Conservation (phyloP, 345 rosid species). For the Arabis alpina region DNA sequence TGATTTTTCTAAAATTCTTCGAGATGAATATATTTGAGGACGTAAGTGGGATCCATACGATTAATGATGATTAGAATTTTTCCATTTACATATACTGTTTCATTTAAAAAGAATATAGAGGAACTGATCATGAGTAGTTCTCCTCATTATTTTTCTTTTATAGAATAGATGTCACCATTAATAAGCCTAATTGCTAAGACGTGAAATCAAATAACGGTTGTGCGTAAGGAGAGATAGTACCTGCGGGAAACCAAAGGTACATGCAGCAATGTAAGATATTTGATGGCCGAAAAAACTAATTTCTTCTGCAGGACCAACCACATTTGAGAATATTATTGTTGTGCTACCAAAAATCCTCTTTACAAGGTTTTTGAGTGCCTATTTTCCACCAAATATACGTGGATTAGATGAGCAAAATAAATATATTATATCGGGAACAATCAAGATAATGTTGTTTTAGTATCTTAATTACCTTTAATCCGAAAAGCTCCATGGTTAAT, state of each 20-base stretch:
- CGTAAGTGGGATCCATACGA: no score
- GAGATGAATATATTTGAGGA: no score
- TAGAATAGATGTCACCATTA: no score
- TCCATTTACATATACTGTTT: no score
- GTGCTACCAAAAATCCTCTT: slow-evolving; percentile 49
- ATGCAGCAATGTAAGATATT: slow-evolving; percentile 49
- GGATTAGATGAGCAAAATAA: not conserved
- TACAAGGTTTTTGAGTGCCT: slow-evolving; percentile 48
- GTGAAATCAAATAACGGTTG: not conserved
- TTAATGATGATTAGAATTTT: no score
- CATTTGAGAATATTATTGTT: slow-evolving; percentile 12
- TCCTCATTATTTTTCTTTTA: no score
- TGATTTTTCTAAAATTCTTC: no score
- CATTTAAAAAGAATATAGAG: no score
- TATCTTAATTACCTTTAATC: slow-evolving; percentile 36
- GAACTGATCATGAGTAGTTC: no score
- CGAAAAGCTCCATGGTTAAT: slow-evolving; percentile 40
- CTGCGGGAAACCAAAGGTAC: slow-evolving; percentile 55
- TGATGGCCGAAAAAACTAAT: slow-evolving; percentile 53
- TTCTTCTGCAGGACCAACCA: slow-evolving; percentile 52
- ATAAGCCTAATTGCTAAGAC: not conserved
- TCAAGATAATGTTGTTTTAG: not conserved
- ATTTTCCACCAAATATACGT: not conserved
- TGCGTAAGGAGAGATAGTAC: slow-evolving; percentile 35
- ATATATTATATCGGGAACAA: not conserved